A percentile compares a stretch with the other conserved stretches of the same genome.
Conservation (phyloP, 306 rosid genomes). For the Quercus bicolor region DNA sequence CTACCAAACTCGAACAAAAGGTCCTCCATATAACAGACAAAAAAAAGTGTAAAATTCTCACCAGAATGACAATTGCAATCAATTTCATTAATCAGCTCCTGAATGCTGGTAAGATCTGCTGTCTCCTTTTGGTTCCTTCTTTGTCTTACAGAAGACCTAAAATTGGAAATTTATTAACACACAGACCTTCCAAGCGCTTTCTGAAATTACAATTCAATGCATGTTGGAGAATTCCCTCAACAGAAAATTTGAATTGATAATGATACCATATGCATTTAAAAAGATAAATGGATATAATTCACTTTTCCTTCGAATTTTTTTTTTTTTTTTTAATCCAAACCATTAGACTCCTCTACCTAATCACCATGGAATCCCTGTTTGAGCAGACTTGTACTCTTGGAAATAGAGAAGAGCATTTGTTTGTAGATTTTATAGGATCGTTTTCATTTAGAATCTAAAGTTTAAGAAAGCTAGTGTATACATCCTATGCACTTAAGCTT, state of each 20-base stretch:
- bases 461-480: too few species aligned
- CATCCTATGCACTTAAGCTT: too few species aligned
- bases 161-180: conserved; percentile 12
- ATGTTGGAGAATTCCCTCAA: neutral
- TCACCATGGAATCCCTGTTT: neutral
- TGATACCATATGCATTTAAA: neutral
- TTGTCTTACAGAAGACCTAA: conserved; percentile 77
- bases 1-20: conserved; percentile 10
- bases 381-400: too few species aligned
- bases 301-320: too few species aligned
- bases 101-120: conserved; percentile 67
- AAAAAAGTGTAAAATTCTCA: conserved; percentile 18
- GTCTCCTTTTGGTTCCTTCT: conserved; percentile 85
- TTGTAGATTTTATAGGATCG: too few species aligned
- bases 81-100: conserved; percentile 71
- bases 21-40: neutral
- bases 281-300: neutral
- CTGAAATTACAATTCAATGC: neutral
- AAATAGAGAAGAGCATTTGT: too few species aligned
- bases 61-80: conserved; percentile 67
- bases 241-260: neutral
- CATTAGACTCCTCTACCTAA: neutral
- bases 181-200: neutral
- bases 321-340: neutral
- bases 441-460: too few species aligned